phyloP scores from a whole-genome alignment of 2,329 filamentous ascomycete genomes.

The Phialocephala sp. region DNA sequence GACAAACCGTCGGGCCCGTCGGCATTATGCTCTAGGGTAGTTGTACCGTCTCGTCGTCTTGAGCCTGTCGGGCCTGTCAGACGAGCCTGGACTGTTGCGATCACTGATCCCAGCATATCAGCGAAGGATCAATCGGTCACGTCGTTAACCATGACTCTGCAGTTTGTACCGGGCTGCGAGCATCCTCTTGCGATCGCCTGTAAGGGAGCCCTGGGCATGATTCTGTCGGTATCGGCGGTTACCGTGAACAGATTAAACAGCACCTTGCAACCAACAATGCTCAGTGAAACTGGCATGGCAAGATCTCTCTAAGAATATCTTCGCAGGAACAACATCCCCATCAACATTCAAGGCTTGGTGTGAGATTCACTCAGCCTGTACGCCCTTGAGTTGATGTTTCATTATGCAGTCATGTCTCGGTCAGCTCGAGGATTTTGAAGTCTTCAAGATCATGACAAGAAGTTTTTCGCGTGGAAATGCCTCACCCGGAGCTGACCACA shows the following conservation, averaged over 20 bases:
- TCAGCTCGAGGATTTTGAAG: slow-evolving; percentile 7
- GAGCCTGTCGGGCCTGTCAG: not conserved
- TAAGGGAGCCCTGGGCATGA: not conserved
- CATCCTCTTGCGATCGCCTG: slow-evolving; percentile 4
- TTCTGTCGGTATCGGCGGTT: slow-evolving; percentile 7
- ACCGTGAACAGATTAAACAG: not conserved
- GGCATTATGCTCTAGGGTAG: not conserved
- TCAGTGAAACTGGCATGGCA: slow-evolving; percentile 8
- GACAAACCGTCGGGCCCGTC: slow-evolving; percentile 7
- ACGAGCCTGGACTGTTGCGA: not conserved
- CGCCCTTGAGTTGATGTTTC: not conserved
- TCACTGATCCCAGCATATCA: not conserved
- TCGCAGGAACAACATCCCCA: not conserved
- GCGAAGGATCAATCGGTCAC: not conserved
- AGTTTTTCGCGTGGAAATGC: not conserved
- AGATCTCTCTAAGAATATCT: not conserved
- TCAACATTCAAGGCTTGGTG: not conserved
- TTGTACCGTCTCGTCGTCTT: slow-evolving; percentile 3
- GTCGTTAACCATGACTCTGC: slow-evolving; percentile 1
- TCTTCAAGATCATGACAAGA: slow-evolving; percentile 4
- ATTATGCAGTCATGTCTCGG: slow-evolving; percentile 6
- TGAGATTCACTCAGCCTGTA: not conserved
- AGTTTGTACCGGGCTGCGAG: slow-evolving; percentile 1
- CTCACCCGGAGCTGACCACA: slow-evolving; percentile 6
- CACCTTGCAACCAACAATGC: not conserved